Conservation (phyloP, 768 basidiomycete genomes). For the Cytidiella melzeri region DNA sequence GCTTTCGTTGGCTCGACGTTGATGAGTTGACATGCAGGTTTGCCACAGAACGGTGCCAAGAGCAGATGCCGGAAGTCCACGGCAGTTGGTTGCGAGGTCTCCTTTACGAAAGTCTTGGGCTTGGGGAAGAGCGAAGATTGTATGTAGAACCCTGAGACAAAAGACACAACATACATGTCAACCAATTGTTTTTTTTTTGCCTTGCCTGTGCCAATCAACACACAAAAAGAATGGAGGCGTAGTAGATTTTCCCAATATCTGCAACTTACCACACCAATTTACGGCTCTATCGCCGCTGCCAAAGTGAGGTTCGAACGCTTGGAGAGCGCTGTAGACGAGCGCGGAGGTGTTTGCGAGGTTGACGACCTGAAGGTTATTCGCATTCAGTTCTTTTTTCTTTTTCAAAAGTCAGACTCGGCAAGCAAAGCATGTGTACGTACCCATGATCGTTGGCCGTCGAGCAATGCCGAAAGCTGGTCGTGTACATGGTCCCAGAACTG, state of each 20-base stretch:
- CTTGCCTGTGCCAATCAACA: conserved; percentile 5
- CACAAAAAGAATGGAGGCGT: too few species aligned
- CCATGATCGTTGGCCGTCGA: conserved; percentile 73
- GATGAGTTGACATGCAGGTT: conserved; percentile 88
- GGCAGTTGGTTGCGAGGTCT: conserved; percentile 11
- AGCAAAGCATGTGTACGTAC: conserved; percentile 34
- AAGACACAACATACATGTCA: too few species aligned
- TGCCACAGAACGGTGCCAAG: conserved; percentile 84
- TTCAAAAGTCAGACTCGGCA: conserved; percentile 6
- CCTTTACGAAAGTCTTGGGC: conserved; percentile 24
- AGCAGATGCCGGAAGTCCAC: conserved; percentile 36
- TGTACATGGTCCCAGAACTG: conserved; percentile 80
- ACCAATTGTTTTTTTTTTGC: conserved; percentile 24
- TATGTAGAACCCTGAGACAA: conserved; percentile 76
- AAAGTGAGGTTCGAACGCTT: conserved; percentile 60
- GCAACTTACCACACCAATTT: conserved; percentile 85
- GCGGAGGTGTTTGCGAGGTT: conserved; percentile 83
- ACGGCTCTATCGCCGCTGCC: conserved; percentile 62
- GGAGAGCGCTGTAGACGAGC: conserved; percentile 71
- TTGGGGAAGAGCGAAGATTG: conserved; percentile 55
- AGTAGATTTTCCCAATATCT: neutral
- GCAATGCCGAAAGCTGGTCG: conserved; percentile 51
- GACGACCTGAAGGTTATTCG: conserved; percentile 49
- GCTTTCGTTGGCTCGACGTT: conserved; percentile 42
- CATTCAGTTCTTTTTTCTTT: too few species aligned